Evolutionary conservation across 2,329 filamentous ascomycete genomes (phyloP).

Genomic region (Pseudonectria foliicola): DNA sequence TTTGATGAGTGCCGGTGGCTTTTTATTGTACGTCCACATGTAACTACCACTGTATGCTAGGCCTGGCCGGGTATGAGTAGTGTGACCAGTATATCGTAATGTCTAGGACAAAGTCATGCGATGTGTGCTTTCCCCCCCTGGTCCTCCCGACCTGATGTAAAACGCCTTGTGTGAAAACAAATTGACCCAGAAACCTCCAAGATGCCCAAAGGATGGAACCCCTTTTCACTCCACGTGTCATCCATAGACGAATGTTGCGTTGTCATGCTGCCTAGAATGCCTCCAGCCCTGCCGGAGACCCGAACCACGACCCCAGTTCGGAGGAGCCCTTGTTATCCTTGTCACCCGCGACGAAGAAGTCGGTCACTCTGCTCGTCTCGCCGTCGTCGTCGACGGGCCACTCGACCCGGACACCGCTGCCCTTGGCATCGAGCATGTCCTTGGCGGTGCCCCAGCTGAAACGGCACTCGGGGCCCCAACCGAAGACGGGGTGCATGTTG

Average conservation of each 20-base stretch:
- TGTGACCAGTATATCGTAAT: conserved; percentile 22
- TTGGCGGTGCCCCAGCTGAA: conserved; percentile 97
- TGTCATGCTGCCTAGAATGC: conserved; percentile 49
- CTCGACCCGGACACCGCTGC: conserved; percentile 62
- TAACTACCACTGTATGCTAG: conserved; percentile 7
- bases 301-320: conserved; percentile 79
- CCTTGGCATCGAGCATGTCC: conserved; percentile 80
- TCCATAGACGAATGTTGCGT: background rate
- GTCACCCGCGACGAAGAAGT: conserved; percentile 56
- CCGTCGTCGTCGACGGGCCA: conserved; percentile 74
- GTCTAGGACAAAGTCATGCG: conserved; percentile 12
- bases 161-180: conserved; percentile 1
- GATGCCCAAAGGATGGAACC: no score
- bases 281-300: conserved; percentile 60
- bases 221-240: conserved; percentile 1
- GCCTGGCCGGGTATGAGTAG: conserved; percentile 14
- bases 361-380: conserved; percentile 62
- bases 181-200: background rate
- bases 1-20: conserved; percentile 29
- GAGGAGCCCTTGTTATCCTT: conserved; percentile 41
- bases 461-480: conserved; percentile 86
- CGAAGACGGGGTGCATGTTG: conserved; percentile 90
- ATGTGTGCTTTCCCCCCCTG: conserved; percentile 1
- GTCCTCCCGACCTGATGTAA: background rate
- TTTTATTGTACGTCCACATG: conserved; percentile 3